phyloP scores from a whole-genome alignment of 495 filamentous ascomycete genomes.

The Lophium mytilinum region DNA sequence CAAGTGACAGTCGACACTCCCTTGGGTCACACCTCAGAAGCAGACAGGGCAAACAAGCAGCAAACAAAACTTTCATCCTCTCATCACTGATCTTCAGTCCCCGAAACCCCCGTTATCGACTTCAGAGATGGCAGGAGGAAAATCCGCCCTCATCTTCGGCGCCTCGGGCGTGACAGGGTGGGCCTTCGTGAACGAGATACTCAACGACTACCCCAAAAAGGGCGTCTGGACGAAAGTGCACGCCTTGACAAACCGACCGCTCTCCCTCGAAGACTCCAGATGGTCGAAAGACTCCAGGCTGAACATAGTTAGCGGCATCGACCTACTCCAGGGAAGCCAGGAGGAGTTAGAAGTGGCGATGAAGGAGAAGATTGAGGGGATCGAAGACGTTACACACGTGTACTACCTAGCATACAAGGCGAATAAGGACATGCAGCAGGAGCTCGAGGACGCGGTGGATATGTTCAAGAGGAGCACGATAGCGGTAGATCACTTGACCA shows the following conservation, averaged over 20 bases:
- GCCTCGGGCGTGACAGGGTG: slow-evolving; percentile 31
- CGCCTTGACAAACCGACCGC: slow-evolving; percentile 32
- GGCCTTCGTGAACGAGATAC: slow-evolving; percentile 31
- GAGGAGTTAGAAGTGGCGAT: slow-evolving; percentile 27
- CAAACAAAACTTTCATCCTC: no score
- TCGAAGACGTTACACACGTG: slow-evolving; percentile 34
- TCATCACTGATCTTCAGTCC: no score
- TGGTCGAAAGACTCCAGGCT: slow-evolving; percentile 32
- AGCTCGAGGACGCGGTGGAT: slow-evolving; percentile 28
- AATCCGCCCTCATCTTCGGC: slow-evolving; percentile 29
- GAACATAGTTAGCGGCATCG: slow-evolving; percentile 32
- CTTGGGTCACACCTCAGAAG: no score
- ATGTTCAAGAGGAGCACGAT: slow-evolving; percentile 31
- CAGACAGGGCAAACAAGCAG: no score
- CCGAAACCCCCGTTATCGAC: no score
- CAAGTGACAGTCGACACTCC: no score
- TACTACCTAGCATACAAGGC: slow-evolving; percentile 35
- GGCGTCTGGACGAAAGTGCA: slow-evolving; percentile 28
- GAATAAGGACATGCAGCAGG: slow-evolving; percentile 25
- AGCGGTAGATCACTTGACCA: slow-evolving; percentile 23
- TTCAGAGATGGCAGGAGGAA: background rate
- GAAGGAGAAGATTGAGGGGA: slow-evolving; percentile 22
- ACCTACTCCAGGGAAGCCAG: slow-evolving; percentile 29
- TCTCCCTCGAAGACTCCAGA: slow-evolving; percentile 28
- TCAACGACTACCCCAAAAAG: slow-evolving; percentile 31